A percentile compares a stretch with the other conserved stretches of the same genome.
Conservation (phyloP, 495 filamentous ascomycete genomes). For the Bombardia bombarda region DNA sequence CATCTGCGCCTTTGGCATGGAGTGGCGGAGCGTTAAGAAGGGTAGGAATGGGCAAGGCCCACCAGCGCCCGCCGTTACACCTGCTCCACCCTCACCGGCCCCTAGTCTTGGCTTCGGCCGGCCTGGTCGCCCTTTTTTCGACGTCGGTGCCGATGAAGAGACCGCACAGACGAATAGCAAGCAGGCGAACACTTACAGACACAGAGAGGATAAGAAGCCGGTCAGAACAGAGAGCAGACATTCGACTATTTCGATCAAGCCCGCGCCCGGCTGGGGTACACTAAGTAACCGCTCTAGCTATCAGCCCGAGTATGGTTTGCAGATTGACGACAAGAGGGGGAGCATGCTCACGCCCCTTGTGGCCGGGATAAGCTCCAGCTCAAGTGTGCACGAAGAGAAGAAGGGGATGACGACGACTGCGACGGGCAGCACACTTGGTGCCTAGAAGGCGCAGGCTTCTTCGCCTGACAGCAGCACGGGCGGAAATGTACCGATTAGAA, state of each 20-base stretch:
- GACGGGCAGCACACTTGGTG: too few species aligned
- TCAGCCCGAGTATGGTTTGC: too few species aligned
- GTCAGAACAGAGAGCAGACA: background rate
- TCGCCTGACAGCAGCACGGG: too few species aligned
- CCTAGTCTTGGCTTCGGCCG: too few species aligned
- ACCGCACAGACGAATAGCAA: background rate
- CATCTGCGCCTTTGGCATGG: constrained; percentile 45
- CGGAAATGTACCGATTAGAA: too few species aligned
- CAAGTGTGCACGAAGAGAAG: background rate
- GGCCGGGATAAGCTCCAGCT: too few species aligned
- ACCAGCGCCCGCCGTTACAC: background rate
- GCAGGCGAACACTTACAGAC: background rate
- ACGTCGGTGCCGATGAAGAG: too few species aligned
- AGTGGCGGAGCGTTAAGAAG: constrained; percentile 56
- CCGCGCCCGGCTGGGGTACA: background rate
- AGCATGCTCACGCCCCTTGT: too few species aligned
- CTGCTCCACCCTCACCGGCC: background rate
- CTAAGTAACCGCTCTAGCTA: background rate
- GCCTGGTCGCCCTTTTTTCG: too few species aligned
- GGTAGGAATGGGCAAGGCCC: constrained; percentile 12
- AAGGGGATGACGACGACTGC: background rate
- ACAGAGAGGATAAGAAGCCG: background rate
- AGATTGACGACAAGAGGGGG: too few species aligned
- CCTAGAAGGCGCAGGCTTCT: too few species aligned
- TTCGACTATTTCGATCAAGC: background rate